phyloP scores from a whole-genome alignment of 495 filamentous ascomycete genomes.

The Cladorrhinum samala region DNA sequence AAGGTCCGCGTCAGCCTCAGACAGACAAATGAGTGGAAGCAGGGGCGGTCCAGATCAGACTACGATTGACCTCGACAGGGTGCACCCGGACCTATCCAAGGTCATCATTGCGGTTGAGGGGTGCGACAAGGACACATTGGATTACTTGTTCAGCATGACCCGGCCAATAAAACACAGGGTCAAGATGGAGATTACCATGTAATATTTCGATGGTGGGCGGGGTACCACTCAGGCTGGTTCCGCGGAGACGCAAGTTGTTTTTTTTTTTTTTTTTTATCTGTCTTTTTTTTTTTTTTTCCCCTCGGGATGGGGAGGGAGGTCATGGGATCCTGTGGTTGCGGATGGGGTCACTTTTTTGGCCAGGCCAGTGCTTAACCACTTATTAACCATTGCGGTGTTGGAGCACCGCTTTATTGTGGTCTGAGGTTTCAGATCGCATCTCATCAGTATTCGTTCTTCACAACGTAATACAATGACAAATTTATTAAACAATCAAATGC shows the following conservation, averaged over 20 bases:
- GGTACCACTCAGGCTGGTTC: too few relatives aligned
- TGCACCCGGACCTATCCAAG: neutral
- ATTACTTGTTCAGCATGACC: conserved; percentile 1
- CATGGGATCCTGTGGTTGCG: neutral
- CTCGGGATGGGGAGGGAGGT: neutral
- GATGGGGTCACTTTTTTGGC: too few relatives aligned
- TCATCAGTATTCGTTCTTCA: neutral
- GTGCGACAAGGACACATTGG: conserved; percentile 3
- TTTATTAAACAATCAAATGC: too few relatives aligned
- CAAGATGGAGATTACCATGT: conserved; percentile 7
- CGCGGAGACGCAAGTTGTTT: too few relatives aligned
- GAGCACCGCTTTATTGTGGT: too few relatives aligned
- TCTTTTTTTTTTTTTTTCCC: too few relatives aligned
- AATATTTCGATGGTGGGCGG: too few relatives aligned
- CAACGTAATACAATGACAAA: too few relatives aligned
- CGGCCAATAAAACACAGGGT: neutral
- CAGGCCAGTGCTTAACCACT: too few relatives aligned
- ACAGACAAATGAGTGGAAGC: neutral
- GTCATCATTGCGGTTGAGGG: conserved; percentile 2
- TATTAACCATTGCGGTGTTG: too few relatives aligned
- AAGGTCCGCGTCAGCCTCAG: neutral
- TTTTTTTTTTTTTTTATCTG: too few relatives aligned
- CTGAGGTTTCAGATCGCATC: neutral
- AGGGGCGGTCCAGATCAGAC: neutral
- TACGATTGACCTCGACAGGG: too few relatives aligned